Evolutionary conservation across 345 rosid species (phyloP).

Genomic region (Ailanthus altissimus): DNA sequence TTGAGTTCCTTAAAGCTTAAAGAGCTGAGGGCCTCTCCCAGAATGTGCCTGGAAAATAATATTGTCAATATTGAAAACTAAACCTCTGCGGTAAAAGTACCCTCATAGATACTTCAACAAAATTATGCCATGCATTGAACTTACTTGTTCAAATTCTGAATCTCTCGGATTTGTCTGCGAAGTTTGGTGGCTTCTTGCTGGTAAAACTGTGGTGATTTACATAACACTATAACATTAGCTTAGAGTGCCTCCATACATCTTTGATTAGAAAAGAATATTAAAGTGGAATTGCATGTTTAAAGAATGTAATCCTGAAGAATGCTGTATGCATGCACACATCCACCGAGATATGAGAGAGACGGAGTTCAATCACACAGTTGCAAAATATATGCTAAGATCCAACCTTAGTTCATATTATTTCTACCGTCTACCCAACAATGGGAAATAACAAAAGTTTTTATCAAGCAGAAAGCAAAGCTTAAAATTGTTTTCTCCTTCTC

Average conservation of each 20-base stretch:
- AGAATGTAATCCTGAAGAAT: neutral
- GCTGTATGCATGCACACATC: neutral
- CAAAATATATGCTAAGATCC: neutral
- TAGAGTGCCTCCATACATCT: neutral
- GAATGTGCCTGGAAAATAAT: slow-evolving; percentile 53
- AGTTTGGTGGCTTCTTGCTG: slow-evolving; percentile 91
- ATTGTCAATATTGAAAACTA: neutral
- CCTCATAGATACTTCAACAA: neutral
- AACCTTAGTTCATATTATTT: too few relatives aligned
- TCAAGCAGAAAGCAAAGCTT: too few relatives aligned
- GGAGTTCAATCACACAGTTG: neutral
- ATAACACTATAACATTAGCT: neutral
- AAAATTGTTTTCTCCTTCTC: too few relatives aligned
- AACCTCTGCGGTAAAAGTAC: neutral
- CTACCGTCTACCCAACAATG: too few relatives aligned
- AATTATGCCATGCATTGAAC: neutral
- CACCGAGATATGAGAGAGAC: neutral
- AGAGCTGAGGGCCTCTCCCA: slow-evolving; percentile 77
- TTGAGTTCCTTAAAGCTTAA: slow-evolving; percentile 72
- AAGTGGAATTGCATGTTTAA: neutral
- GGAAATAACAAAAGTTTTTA: too few relatives aligned
- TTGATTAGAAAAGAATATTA: neutral
- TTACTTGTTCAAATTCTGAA: slow-evolving; percentile 76
- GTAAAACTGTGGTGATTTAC: slow-evolving; percentile 50
- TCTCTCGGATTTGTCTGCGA: slow-evolving; percentile 65